phyloP scores from a whole-genome alignment of 495 filamentous ascomycete species.

The Podospora appendiculata region DNA sequence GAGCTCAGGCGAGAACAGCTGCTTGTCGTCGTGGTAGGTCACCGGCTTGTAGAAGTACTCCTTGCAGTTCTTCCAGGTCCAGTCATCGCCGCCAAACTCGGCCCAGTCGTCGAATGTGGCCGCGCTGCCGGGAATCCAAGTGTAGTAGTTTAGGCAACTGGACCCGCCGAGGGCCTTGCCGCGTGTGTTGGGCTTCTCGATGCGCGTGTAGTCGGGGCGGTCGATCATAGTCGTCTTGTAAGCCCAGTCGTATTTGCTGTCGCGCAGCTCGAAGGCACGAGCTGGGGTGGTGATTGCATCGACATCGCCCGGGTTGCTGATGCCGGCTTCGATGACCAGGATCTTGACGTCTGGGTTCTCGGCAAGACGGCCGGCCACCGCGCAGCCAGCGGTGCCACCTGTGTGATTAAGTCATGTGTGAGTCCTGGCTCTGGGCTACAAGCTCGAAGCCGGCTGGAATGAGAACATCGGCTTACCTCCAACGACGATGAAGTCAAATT shows the following conservation, averaged over 20 bases:
- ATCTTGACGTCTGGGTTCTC: conserved; percentile 48
- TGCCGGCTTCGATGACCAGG: conserved; percentile 49
- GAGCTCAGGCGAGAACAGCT: conserved; percentile 31
- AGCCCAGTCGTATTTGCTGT: conserved; percentile 54
- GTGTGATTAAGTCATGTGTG: conserved; percentile 4
- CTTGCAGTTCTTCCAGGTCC: conserved; percentile 37
- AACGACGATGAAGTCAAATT: conserved; percentile 40
- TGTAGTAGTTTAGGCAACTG: conserved; percentile 53
- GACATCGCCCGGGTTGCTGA: conserved; percentile 48
- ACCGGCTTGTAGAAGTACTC: conserved; percentile 49
- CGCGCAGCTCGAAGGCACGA: conserved; percentile 43
- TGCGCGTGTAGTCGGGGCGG: conserved; percentile 50
- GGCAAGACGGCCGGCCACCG: conserved; percentile 50
- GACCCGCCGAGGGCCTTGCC: conserved; percentile 54
- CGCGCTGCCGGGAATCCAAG: conserved; percentile 52
- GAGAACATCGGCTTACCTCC: conserved; percentile 16
- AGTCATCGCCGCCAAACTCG: conserved; percentile 31
- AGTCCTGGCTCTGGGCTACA: background rate
- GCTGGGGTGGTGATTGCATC: conserved; percentile 50
- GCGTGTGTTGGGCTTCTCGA: conserved; percentile 57
- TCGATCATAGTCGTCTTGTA: conserved; percentile 60
- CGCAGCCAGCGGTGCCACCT: conserved; percentile 52
- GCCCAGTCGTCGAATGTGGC: conserved; percentile 58
- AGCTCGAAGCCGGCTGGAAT: background rate
- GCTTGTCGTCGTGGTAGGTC: conserved; percentile 48